Evolutionary conservation across 2,329 filamentous ascomycete genomes (phyloP).

Genomic region (Corniculantispora saksenae): DNA sequence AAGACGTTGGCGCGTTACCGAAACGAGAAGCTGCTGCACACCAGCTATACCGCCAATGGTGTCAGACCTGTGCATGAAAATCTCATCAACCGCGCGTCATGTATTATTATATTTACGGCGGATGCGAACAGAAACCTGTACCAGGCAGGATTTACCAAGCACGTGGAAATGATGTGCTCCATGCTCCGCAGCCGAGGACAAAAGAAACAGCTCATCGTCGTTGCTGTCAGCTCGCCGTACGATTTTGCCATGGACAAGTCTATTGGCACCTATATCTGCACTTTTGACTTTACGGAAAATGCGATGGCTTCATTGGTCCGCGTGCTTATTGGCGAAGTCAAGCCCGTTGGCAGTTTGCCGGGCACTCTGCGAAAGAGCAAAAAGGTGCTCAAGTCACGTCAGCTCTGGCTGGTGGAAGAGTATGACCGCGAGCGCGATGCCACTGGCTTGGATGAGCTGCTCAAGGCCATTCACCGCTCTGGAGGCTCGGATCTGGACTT

Average conservation of each 20-base stretch:
- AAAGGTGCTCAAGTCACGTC: conserved; percentile 83
- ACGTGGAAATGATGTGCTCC: conserved; percentile 92
- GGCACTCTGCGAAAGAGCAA: conserved; percentile 84
- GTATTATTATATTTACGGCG: conserved; percentile 87
- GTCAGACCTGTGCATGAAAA: conserved; percentile 92
- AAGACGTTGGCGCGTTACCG: conserved; percentile 82
- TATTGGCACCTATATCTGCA: conserved; percentile 91
- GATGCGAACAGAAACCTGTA: conserved; percentile 94
- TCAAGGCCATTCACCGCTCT: conserved; percentile 68
- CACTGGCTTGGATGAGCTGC: conserved; percentile 71
- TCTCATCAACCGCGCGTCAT: conserved; percentile 82
- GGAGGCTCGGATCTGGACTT: conserved; percentile 68
- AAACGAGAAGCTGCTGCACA: conserved; percentile 85
- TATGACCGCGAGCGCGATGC: conserved; percentile 81
- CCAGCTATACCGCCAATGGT: conserved; percentile 92
- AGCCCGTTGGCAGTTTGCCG: conserved; percentile 60
- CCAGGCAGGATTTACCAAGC: conserved; percentile 92
- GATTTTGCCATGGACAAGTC: conserved; percentile 92
- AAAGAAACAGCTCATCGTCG: conserved; percentile 86
- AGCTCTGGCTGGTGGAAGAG: conserved; percentile 91
- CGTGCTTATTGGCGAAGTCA: conserved; percentile 76
- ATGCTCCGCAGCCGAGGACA: conserved; percentile 75
- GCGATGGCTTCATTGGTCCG: conserved; percentile 83
- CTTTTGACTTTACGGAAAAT: conserved; percentile 93
- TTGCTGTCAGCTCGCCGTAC: conserved; percentile 92